Percentiles rank a stretch among this genome's conserved stretches.
Conservation (phyloP, 2,329 filamentous ascomycete genomes). For the Akanthomyces muscarius region DNA sequence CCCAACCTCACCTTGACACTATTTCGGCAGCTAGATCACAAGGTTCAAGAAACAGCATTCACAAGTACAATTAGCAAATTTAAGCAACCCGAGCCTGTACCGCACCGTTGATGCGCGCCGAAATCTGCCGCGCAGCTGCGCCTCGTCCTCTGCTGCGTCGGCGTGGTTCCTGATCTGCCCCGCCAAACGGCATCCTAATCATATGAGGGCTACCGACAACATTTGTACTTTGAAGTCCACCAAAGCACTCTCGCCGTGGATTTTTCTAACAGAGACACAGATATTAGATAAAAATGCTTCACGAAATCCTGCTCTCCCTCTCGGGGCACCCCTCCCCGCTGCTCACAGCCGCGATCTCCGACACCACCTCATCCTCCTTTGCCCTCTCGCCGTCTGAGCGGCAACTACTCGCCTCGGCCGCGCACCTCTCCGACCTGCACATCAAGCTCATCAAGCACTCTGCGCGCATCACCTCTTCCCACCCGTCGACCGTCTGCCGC, state of each 20-base stretch:
- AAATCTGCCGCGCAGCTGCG: slow-evolving; percentile 7
- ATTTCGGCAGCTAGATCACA: not conserved
- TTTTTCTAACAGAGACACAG: not conserved
- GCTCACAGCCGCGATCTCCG: slow-evolving; percentile 53
- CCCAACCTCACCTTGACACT: not conserved
- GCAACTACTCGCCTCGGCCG: slow-evolving; percentile 73
- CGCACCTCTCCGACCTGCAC: slow-evolving; percentile 74
- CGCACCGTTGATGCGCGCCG: slow-evolving; percentile 3
- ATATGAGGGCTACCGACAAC: not conserved
- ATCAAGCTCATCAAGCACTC: slow-evolving; percentile 65
- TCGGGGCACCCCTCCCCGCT: slow-evolving; percentile 90
- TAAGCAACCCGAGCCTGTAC: not conserved
- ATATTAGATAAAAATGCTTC: slow-evolving; percentile 64
- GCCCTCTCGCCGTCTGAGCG: slow-evolving; percentile 72
- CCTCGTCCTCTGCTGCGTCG: not conserved
- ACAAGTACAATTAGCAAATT: not conserved
- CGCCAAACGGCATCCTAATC: slow-evolving; percentile 1
- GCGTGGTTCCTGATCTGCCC: not conserved
- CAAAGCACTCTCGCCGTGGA: not conserved
- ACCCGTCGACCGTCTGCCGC: slow-evolving; percentile 79
- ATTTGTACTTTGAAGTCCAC: not conserved
- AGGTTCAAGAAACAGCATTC: not conserved
- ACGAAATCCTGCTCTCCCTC: slow-evolving; percentile 95
- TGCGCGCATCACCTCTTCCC: slow-evolving; percentile 61
- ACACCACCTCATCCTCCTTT: slow-evolving; percentile 40